Conservation (phyloP, 768 basidiomycete species). For the Naganishia vishniacii region DNA sequence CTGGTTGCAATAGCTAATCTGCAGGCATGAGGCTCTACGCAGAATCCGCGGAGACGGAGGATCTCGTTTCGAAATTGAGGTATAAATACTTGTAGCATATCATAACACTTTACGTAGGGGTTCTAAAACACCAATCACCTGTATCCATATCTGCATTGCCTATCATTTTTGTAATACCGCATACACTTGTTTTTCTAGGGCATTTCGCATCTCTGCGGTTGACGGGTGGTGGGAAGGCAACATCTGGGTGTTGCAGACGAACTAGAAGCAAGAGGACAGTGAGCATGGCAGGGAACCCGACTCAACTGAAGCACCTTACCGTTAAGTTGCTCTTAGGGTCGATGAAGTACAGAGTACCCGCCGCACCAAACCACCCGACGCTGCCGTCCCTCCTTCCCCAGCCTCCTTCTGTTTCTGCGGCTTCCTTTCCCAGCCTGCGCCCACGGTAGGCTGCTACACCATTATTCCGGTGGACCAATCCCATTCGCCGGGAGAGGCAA, state of each 20-base stretch:
- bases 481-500: conserved; percentile 27
- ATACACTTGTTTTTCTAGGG: conserved; percentile 26
- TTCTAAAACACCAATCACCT: background rate
- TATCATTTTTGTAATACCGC: conserved; percentile 12
- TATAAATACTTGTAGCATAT: conserved; percentile 11
- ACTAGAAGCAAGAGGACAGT: conserved; percentile 13
- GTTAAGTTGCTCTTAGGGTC: conserved; percentile 34
- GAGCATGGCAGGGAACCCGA: background rate
- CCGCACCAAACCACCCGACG: conserved; percentile 38
- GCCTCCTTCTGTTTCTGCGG: conserved; percentile 17
- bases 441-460: conserved; percentile 29
- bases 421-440: conserved; percentile 5
- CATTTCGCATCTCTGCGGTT: background rate
- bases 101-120: background rate
- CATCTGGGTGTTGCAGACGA: conserved; percentile 34
- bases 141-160: conserved; percentile 13
- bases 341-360: conserved; percentile 37
- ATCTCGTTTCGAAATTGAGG: background rate
- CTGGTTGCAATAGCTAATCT: conserved; percentile 54
- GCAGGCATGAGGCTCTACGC: too few species aligned
- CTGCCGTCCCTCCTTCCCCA: conserved; percentile 34
- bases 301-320: conserved; percentile 24
- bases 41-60: too few species aligned
- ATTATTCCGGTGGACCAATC: conserved; percentile 40
- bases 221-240: conserved; percentile 19